A percentile compares a stretch with the other conserved stretches of the same genome.
phyloP scores from a whole-genome alignment of 2,329 filamentous ascomycete genomes.

The Hymenoscyphus salicellus region DNA sequence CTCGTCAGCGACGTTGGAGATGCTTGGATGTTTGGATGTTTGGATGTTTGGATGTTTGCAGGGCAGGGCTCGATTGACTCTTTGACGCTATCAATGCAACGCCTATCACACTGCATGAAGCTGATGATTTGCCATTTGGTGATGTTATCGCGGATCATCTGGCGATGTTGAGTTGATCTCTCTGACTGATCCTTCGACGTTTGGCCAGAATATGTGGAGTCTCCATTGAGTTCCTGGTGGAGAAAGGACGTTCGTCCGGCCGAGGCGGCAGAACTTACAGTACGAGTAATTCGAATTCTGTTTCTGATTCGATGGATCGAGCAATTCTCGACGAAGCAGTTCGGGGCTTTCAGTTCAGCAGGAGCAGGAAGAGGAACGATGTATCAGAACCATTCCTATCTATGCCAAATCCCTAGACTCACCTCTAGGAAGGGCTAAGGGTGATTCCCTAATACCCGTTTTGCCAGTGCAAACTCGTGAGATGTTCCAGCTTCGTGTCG shows the following conservation, averaged over 20 bases:
- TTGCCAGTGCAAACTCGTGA: neutral
- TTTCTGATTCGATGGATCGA: neutral
- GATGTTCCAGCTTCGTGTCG: neutral
- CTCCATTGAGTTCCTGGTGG: neutral
- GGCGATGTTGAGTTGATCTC: neutral
- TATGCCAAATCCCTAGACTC: neutral
- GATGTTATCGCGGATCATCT: neutral
- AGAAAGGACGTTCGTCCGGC: neutral
- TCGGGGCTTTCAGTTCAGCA: neutral
- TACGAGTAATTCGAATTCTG: neutral
- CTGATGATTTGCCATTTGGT: neutral
- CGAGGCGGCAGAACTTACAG: neutral
- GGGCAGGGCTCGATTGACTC: neutral
- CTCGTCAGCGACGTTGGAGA: neutral
- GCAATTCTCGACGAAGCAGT: neutral
- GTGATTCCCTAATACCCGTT: neutral
- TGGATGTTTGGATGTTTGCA: too few species aligned
- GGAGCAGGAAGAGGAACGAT: neutral
- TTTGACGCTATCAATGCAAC: neutral
- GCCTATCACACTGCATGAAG: constrained; percentile 1
- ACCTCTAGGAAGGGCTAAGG: neutral
- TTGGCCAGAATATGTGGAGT: neutral
- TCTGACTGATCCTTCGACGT: neutral
- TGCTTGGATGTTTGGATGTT: neutral
- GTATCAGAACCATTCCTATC: neutral